phyloP scores from a whole-genome alignment of 768 basidiomycete species.

The Neoboletus subvelutipes region DNA sequence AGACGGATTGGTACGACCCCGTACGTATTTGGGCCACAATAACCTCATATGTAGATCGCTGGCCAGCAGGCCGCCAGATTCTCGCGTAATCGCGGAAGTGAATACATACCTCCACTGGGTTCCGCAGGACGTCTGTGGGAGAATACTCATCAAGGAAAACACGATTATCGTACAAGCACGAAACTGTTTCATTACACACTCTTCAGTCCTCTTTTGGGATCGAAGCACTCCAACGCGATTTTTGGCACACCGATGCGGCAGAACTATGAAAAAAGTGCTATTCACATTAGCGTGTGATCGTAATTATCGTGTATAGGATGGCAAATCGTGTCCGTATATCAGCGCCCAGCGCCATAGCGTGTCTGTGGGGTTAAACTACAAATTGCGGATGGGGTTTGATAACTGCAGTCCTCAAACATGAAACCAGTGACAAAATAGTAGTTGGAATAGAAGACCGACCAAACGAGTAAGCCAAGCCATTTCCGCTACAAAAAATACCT shows the following conservation, averaged over 20 bases:
- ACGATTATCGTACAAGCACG: not conserved
- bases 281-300: conserved; percentile 7
- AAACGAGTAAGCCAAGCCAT: conserved; percentile 19
- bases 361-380: conserved; percentile 10
- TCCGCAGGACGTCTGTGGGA: conserved; percentile 2
- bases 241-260: conserved; percentile 3
- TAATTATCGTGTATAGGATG: conserved; percentile 1
- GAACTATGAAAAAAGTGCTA: not conserved
- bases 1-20: conserved; percentile 14
- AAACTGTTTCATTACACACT: not conserved
- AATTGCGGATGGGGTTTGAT: conserved; percentile 4
- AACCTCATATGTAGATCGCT: conserved; percentile 26
- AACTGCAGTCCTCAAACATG: conserved; percentile 10
- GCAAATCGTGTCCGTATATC: conserved; percentile 4
- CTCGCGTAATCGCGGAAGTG: conserved; percentile 33
- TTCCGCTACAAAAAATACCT: conserved; percentile 16
- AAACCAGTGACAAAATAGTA: conserved; percentile 5
- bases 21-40: conserved; percentile 21
- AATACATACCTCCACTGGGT: conserved; percentile 12
- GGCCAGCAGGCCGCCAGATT: conserved; percentile 10
- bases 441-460: conserved; percentile 21
- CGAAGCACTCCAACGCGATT: conserved; percentile 3
- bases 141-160: conserved; percentile 7
- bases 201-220: conserved; percentile 1
- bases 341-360: conserved; percentile 19